Percentiles rank a stretch among this genome's conserved stretches.
phyloP scores from a whole-genome alignment of 805 yeast species.

The Candida schatavii region DNA sequence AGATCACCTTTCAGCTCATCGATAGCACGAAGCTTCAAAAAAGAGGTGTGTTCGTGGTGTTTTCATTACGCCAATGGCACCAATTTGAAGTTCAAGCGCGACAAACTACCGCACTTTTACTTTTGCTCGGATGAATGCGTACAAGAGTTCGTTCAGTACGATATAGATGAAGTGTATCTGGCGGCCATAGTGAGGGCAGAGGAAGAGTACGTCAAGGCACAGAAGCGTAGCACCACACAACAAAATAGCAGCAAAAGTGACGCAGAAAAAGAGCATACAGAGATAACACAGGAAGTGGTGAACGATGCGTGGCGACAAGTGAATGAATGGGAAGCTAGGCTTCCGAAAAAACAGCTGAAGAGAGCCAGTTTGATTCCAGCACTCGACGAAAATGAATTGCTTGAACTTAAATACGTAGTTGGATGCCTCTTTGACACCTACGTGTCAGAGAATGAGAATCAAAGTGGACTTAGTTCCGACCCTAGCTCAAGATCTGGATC shows the following conservation, averaged over 20 bases:
- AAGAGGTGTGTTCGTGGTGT: conserved; percentile 61
- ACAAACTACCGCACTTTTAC: conserved; percentile 30
- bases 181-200: conserved; percentile 36
- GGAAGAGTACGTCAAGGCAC: conserved; percentile 18
- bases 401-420: conserved; percentile 48
- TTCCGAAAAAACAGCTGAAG: conserved; percentile 34
- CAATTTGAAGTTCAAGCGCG: conserved; percentile 41
- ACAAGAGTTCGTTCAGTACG: conserved; percentile 31
- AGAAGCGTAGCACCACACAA: conserved; percentile 14
- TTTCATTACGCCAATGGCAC: conserved; percentile 48
- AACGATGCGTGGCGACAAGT: conserved; percentile 37
- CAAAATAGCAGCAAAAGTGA: conserved; percentile 23
- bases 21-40: conserved; percentile 51
- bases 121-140: conserved; percentile 53
- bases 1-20: conserved; percentile 45
- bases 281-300: conserved; percentile 13
- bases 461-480: not conserved
- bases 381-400: conserved; percentile 53
- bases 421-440: conserved; percentile 31
- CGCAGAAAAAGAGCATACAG: conserved; percentile 19
- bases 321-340: conserved; percentile 33
- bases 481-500: conserved; percentile 3
- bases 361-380: conserved; percentile 35
- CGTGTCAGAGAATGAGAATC: conserved; percentile 12
- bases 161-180: conserved; percentile 33